Base-by-base conservation (phyloP, 2,329 filamentous ascomycete genomes). In the Venturiaceae sp. region DNA sequence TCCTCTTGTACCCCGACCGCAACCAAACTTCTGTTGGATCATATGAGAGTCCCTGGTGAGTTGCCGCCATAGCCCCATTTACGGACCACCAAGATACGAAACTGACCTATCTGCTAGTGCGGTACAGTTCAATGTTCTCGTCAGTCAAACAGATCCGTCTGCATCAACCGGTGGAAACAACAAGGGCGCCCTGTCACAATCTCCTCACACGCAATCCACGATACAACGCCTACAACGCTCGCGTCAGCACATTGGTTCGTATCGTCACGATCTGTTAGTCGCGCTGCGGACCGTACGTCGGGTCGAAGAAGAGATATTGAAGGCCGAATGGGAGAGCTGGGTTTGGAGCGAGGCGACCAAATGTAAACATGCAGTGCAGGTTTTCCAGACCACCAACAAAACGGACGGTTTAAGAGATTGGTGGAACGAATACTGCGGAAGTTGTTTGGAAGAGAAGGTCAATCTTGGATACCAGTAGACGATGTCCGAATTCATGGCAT, bases 241-340 rank as follows among this genome's bases (percentile, higher is more conserved):
- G n/a, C 82, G 92, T 9, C 88, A 95, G 71, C 83, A 86, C 26
- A 82, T 99, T 0, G 92, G 88, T 0, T 78, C 83, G 2, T 94
- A 96, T 69, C 82, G 94, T 2, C 90, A 99, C 70, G 91, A 97
- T 68, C 77, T 99, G 21, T 75, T 97, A 2, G 92, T 99, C 5
- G 91, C 92, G 5, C 84, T 97, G 76, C 84, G 92, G 4, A 83
- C 96, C 2, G 86, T 97, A 61, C 96, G 97, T 72, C 86, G 82
- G 59, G 84, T 97, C 30, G 94, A 97, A 76, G 81, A 82, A 60
- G 91, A 96, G 71, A 86, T 96, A 70, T 73, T 97, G 57, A 82
- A 84, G 66, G 87, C 87, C 0, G 92, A 96, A 71, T 99, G 91
- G 86, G 92, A 96, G 74, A 88, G 89, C 63, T 99, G 92, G 92